phyloP scores from a whole-genome alignment of 2,329 filamentous ascomycete genomes.

The Aspergillus aculeatinus region DNA sequence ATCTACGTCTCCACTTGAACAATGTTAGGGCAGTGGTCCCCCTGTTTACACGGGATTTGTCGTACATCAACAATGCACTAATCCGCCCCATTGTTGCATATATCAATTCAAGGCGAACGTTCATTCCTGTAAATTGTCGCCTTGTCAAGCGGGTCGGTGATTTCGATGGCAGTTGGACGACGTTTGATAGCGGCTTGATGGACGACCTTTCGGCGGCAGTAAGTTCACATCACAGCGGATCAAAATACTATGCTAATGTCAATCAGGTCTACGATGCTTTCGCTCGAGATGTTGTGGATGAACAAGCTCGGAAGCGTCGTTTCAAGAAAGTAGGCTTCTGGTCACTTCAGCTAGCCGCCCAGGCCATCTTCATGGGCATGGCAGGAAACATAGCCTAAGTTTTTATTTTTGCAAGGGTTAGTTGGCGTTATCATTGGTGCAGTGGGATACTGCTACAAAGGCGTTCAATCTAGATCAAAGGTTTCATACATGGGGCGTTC shows the following conservation, averaged over 20 bases:
- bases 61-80: conserved; percentile 93
- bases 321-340: conserved; percentile 96
- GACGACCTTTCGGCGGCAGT: conserved; percentile 86
- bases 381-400: conserved; percentile 70
- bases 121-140: conserved; percentile 91
- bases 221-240: conserved; percentile 23
- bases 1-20: conserved; percentile 91
- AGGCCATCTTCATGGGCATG: conserved; percentile 92
- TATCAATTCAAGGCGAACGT: conserved; percentile 92
- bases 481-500: neutral
- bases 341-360: conserved; percentile 87
- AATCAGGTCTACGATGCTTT: conserved; percentile 83
- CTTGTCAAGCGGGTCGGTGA: conserved; percentile 86
- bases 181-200: conserved; percentile 91
- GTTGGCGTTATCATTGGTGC: conserved; percentile 6
- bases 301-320: conserved; percentile 78
- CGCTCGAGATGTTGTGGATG: conserved; percentile 83
- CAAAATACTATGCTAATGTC: conserved; percentile 12
- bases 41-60: conserved; percentile 85
- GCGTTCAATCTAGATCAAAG: conserved; percentile 9
- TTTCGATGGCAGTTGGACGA: conserved; percentile 93
- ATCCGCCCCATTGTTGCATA: conserved; percentile 96
- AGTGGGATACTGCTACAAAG: conserved; percentile 12
- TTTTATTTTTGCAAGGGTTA: conserved; percentile 20
- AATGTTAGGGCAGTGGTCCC: conserved; percentile 91